Percentiles rank a stretch among this genome's conserved stretches.
Conservation (phyloP, 768 basidiomycete genomes). For the Floccularia luteovirens region DNA sequence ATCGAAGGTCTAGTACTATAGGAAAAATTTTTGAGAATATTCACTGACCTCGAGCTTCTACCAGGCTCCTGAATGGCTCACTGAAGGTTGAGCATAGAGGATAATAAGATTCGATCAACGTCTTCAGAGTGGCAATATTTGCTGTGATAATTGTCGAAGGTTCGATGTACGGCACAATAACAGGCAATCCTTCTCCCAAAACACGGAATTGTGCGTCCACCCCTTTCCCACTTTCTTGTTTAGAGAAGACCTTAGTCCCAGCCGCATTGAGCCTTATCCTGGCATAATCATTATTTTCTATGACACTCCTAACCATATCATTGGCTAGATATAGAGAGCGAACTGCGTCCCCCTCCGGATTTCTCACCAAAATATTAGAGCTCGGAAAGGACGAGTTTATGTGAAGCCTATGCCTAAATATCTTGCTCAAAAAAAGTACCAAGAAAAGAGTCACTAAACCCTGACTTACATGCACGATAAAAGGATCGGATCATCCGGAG, state of each 20-base stretch:
- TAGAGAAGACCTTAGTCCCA: slow-evolving; percentile 90
- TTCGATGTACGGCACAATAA: slow-evolving; percentile 78
- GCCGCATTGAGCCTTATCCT: slow-evolving; percentile 83
- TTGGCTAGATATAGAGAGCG: slow-evolving; percentile 88
- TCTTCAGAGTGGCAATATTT: slow-evolving; percentile 48
- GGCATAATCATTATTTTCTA: slow-evolving; percentile 75
- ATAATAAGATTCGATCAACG: slow-evolving; percentile 73
- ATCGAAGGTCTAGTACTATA: neutral
- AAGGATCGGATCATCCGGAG: slow-evolving; percentile 63
- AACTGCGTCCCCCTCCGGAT: slow-evolving; percentile 61
- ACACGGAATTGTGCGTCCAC: slow-evolving; percentile 63
- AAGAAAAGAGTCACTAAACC: neutral
- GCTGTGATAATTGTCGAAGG: slow-evolving; percentile 51
- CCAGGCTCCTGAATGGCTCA: slow-evolving; percentile 46
- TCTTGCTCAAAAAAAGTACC: neutral
- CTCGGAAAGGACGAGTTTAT: slow-evolving; percentile 67
- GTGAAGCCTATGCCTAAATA: slow-evolving; percentile 59
- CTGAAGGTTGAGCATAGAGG: slow-evolving; percentile 62
- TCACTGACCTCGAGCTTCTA: slow-evolving; percentile 48
- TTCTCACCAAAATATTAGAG: slow-evolving; percentile 78
- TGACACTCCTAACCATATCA: slow-evolving; percentile 72
- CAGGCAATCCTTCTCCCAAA: slow-evolving; percentile 78
- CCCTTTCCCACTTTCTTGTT: slow-evolving; percentile 73
- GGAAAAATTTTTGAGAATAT: slow-evolving; percentile 5
- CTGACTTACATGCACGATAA: slow-evolving; percentile 60